A percentile compares a stretch with the other conserved stretches of the same genome.
Conservation (phyloP, 2,329 filamentous ascomycete species). For the Venturia pyrina region DNA sequence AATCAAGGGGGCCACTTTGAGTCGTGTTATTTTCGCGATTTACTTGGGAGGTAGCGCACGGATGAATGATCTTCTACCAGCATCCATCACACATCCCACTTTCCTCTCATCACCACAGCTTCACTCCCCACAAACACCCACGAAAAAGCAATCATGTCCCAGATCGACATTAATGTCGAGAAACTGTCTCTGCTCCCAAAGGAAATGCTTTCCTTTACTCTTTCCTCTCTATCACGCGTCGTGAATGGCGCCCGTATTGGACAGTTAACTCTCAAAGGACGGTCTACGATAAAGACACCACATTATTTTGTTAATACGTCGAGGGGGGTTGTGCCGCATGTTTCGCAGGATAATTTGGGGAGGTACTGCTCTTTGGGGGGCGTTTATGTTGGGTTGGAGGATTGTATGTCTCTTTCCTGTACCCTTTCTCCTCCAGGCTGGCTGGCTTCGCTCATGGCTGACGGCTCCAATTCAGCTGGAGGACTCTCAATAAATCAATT, state of each 20-base stretch:
- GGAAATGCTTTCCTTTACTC: conserved; percentile 36
- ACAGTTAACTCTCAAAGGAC: conserved; percentile 48
- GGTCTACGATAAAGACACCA: conserved; percentile 60
- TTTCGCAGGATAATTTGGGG: conserved; percentile 72
- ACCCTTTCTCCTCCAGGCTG: too few species aligned
- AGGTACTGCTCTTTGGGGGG: conserved; percentile 57
- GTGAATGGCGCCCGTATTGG: conserved; percentile 53
- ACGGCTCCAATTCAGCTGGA: conserved; percentile 18
- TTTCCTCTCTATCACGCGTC: conserved; percentile 24
- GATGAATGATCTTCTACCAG: neutral
- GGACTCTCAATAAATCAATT: too few species aligned
- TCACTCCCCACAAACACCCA: neutral
- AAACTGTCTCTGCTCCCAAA: neutral
- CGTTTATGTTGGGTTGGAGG: conserved; percentile 77
- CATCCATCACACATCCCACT: neutral
- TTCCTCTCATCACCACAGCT: neutral
- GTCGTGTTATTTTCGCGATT: neutral
- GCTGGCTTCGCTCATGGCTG: conserved; percentile 21
- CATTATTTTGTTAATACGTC: conserved; percentile 73
- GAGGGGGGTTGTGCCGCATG: conserved; percentile 73
- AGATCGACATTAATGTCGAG: neutral
- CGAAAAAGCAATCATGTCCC: neutral
- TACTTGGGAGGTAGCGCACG: neutral
- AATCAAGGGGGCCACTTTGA: neutral
- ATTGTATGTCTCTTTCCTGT: conserved; percentile 55